Base-by-base conservation (phyloP, 75 land plant genomes). In the Selaginella moellendorffii region DNA sequence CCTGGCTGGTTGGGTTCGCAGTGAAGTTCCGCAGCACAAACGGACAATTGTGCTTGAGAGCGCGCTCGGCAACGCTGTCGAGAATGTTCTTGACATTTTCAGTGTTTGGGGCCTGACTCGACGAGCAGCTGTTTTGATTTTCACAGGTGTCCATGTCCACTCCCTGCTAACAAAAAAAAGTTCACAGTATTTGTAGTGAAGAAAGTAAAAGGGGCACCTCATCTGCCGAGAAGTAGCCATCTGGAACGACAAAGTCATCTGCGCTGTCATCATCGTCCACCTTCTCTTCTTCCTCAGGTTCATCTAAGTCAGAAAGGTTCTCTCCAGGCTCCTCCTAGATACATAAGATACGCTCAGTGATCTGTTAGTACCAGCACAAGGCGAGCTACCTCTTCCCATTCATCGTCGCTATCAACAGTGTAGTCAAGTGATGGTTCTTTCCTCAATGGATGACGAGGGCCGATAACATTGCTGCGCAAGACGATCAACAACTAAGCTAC, bases 351-450 rank as follows among this genome's bases (percentile, higher is more conserved):
- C n/a, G n/a, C n/a, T n/a, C n/a, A n/a, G n/a, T n/a, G n/a, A n/a
- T n/a, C n/a, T n/a, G n/a, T n/a, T n/a, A n/a, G n/a, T n/a, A n/a
- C n/a, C n/a, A n/a, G n/a, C n/a, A n/a, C n/a, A n/a, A n/a, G n/a
- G n/a, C n/a, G n/a, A n/a, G n/a, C 0, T 78, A 90, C 96, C 90
- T 95, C 99, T 72, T 95, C 99, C 99, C 99, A 95, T 68, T 95
- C 99, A 60, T 95, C 99, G 73, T 95, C 99, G 67, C 99, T 95
- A 30, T 95, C 97, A 71, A 76, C 72, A 29, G 89, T 96, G 72
- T 95, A 95, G 51, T 95, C 96, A 62, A 95, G 69, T 2, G 74
- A 77, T 31, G 96, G 83, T 36, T 95, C 99, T 79, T 79, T 77
- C 61, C 23, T 74, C 24, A 89, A 64, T 29, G 99, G 99, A 46